These are phyloP conservation scores for Flaveria trinervia DNA, from an alignment of 129 eudicot species.

Conservation along the genomic window DNA sequence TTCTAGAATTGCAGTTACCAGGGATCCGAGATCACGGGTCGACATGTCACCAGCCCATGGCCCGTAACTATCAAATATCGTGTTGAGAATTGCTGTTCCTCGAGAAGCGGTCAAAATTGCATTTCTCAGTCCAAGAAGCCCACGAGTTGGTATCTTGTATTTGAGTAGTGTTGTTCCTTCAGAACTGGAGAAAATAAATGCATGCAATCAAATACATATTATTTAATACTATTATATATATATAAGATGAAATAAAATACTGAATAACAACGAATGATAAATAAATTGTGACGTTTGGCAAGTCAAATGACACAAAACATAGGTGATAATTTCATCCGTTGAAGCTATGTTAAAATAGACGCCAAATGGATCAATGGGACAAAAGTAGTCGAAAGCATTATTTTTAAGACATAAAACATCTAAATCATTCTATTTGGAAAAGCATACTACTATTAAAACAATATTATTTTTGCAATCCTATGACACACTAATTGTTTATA, in stretches of 20 bases:
- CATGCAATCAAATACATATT: constrained; percentile 1
- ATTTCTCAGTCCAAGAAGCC: constrained; percentile 87
- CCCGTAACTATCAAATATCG: constrained; percentile 90
- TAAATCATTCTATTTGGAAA: no score
- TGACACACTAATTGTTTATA: not conserved
- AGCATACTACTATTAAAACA: not conserved
- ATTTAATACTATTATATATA: not conserved
- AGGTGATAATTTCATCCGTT: not conserved
- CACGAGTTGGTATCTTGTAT: constrained; percentile 94
- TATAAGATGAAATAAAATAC: not conserved
- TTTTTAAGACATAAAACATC: not conserved
- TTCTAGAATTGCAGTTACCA: constrained; percentile 46
- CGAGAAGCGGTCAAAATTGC: constrained; percentile 90
- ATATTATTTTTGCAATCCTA: not conserved
- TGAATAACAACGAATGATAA: not conserved
- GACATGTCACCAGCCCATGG: constrained; percentile 94
- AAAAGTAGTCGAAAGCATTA: not conserved
- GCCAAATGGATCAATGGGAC: not conserved
- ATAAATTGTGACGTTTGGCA: not conserved
- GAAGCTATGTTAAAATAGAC: not conserved
- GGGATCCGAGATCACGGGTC: constrained; percentile 93
- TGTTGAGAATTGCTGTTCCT: constrained; percentile 93
- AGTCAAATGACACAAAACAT: not conserved
- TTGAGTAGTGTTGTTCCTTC: constrained; percentile 85
- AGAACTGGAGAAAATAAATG: constrained; percentile 39